Evolutionary conservation across 441 rosid species (phyloP), one percentile per base, ranked within the genome.

Genomic region (Gossypium davidsonii): DNA sequence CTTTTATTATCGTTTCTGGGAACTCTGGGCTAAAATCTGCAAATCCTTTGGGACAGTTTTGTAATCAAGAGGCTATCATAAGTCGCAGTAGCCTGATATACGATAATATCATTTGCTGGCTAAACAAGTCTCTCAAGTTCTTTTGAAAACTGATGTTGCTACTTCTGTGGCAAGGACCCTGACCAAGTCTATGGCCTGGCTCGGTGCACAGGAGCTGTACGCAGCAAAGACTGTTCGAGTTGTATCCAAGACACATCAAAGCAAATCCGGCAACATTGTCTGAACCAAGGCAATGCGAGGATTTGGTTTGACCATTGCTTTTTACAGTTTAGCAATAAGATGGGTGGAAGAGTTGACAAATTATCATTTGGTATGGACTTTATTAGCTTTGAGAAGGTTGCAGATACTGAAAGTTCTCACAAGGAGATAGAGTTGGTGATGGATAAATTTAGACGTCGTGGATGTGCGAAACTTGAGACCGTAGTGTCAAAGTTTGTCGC

Each of bases 281-380:
- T 86, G 0, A 53, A 83, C 78, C 87, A 83, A 73, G 80, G 83
- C 1, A 93, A 88, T 77, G 80, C 93, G 0, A 83, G 87, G 42
- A 89, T 88, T 74, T 85, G 89, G 79, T 92, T 86, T 39, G 91
- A 89, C 59, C 84, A 78, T 49, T 91, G 97, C 81, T 59, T 86
- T 90, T 77, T 89, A 9, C 81, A 89, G 70, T 84, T 85, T 14
- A 76, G 51, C 77, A 61, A 66, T 0, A 76, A 80, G 55, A 85
- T 89, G 44, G 10, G 75, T 4, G 90, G 91, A 8, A 71, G 85
- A 80, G 77, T 86, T 26, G 92, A 90, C 62, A 85, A 87, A 0
- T 68, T 81, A 0, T 66, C 81, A 1, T 70, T 65, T 56, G 86
- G 85, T 60, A 78, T 84, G 49, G 76, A 74, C 61, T 90, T 84